These are phyloP conservation scores for Nectriaceae sp. DNA, from an alignment of 2,329 filamentous ascomycete species.

Conservation along the genomic window DNA sequence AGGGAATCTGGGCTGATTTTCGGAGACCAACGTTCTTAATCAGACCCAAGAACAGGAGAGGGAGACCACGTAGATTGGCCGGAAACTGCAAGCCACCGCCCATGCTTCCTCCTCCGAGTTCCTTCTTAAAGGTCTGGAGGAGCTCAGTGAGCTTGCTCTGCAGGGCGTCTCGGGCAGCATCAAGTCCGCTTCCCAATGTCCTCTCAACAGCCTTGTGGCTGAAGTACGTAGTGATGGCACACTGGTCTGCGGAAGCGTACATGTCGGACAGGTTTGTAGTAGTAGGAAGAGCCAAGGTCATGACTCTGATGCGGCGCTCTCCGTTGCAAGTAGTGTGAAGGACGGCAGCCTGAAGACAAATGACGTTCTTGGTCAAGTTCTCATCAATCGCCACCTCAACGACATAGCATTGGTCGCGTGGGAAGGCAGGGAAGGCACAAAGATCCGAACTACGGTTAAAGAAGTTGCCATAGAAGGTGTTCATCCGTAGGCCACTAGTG, in stretches of 20 bases:
- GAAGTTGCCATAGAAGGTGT: slow-evolving; percentile 98
- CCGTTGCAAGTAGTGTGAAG: slow-evolving; percentile 98
- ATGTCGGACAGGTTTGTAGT: slow-evolving; percentile 88
- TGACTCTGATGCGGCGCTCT: slow-evolving; percentile 89
- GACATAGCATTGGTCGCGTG: slow-evolving; percentile 94
- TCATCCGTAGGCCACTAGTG: slow-evolving; percentile 93
- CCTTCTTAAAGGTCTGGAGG: slow-evolving; percentile 93
- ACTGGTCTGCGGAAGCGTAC: slow-evolving; percentile 93
- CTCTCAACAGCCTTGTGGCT: slow-evolving; percentile 97
- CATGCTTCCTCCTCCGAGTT: slow-evolving; percentile 93
- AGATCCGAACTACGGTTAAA: slow-evolving; percentile 98
- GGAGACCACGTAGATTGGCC: slow-evolving; percentile 84
- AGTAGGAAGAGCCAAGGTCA: slow-evolving; percentile 91
- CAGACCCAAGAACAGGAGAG: slow-evolving; percentile 86
- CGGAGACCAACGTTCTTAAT: slow-evolving; percentile 96
- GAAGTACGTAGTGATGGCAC: slow-evolving; percentile 90
- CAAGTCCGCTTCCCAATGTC: slow-evolving; percentile 80
- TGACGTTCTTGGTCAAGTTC: slow-evolving; percentile 84
- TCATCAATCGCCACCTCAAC: slow-evolving; percentile 99
- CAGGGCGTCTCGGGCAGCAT: slow-evolving; percentile 86
- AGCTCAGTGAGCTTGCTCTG: slow-evolving; percentile 92
- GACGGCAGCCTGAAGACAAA: slow-evolving; percentile 92
- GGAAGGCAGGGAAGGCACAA: slow-evolving; percentile 97
- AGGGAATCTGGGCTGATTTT: slow-evolving; percentile 91
- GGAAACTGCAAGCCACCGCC: slow-evolving; percentile 94